Conservation (phyloP, 257 asterid species). For the Linaria vulgaris region DNA sequence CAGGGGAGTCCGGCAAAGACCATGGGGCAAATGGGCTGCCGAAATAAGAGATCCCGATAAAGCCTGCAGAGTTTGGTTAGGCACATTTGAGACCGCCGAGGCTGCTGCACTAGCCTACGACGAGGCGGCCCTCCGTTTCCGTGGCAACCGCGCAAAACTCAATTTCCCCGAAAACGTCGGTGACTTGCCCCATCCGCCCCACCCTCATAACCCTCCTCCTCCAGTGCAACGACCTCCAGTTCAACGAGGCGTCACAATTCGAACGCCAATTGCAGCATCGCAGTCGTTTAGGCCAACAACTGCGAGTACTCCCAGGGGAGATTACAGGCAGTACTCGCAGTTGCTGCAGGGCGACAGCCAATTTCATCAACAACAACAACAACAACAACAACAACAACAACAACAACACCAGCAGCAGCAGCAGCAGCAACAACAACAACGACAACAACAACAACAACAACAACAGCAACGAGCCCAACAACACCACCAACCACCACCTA, state of each 20-base stretch:
- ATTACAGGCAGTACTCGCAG: conserved; percentile 70
- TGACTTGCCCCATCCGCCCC: conserved; percentile 40
- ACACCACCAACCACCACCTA: background rate
- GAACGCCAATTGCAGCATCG: conserved; percentile 9
- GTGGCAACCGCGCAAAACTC: conserved; percentile 87
- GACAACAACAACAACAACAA: background rate
- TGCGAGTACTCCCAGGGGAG: too few relatives aligned
- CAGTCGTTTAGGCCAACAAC: conserved; percentile 33
- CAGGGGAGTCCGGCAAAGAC: conserved; percentile 91
- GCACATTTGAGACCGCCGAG: conserved; percentile 92
- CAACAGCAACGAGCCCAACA: too few relatives aligned
- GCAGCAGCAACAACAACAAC: conserved; percentile 33
- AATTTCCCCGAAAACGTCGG: conserved; percentile 79
- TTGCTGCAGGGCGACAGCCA: conserved; percentile 49
- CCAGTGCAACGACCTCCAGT: conserved; percentile 24
- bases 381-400: conserved; percentile 17
- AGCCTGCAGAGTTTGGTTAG: conserved; percentile 90
- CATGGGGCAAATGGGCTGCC: conserved; percentile 98
- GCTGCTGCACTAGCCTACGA: conserved; percentile 93
- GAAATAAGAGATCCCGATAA: conserved; percentile 90
- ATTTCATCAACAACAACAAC: conserved; percentile 25
- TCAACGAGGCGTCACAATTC: background rate
- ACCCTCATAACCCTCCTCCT: conserved; percentile 18
- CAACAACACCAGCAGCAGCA: conserved; percentile 63
- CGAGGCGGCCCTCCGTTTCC: conserved; percentile 79